A percentile compares a stretch with the other conserved stretches of the same genome.
These are phyloP conservation scores for Irpex rosettiformis DNA, from an alignment of 1,284 basidiomycete genomes.

Conservation along the genomic window DNA sequence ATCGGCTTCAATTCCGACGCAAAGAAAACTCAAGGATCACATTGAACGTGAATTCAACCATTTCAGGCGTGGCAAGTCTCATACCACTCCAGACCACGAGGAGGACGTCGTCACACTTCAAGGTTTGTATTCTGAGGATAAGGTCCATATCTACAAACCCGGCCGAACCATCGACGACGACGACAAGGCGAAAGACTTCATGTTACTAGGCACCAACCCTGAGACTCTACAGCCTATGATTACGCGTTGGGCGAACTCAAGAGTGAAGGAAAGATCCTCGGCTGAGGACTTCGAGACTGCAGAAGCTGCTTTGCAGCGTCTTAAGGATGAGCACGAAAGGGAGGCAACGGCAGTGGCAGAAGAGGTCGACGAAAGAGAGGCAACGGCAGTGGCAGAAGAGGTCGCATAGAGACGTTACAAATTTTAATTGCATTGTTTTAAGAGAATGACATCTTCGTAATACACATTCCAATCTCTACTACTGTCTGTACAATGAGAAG, in stretches of 20 bases:
- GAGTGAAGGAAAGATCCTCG: neutral
- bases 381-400: too few relatives aligned
- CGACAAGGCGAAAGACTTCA: neutral
- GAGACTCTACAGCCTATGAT: neutral
- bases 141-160: neutral
- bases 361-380: too few relatives aligned
- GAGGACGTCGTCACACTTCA: slow-evolving; percentile 9
- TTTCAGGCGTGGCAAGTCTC: slow-evolving; percentile 8
- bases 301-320: too few relatives aligned
- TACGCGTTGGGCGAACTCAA: neutral
- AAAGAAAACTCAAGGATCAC: slow-evolving; percentile 13
- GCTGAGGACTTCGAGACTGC: neutral
- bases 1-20: slow-evolving; percentile 9
- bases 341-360: too few relatives aligned
- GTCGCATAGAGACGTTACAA: too few relatives aligned
- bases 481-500: too few relatives aligned
- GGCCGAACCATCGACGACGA: neutral
- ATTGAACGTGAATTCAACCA: slow-evolving; percentile 11
- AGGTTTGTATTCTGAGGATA: neutral
- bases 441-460: too few relatives aligned
- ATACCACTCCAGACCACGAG: slow-evolving; percentile 10
- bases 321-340: too few relatives aligned
- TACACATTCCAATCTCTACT: too few relatives aligned
- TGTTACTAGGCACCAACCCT: neutral
- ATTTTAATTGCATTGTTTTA: too few relatives aligned